phyloP scores from a whole-genome alignment of 2,329 filamentous ascomycete species.

The Claviceps fusiformis region DNA sequence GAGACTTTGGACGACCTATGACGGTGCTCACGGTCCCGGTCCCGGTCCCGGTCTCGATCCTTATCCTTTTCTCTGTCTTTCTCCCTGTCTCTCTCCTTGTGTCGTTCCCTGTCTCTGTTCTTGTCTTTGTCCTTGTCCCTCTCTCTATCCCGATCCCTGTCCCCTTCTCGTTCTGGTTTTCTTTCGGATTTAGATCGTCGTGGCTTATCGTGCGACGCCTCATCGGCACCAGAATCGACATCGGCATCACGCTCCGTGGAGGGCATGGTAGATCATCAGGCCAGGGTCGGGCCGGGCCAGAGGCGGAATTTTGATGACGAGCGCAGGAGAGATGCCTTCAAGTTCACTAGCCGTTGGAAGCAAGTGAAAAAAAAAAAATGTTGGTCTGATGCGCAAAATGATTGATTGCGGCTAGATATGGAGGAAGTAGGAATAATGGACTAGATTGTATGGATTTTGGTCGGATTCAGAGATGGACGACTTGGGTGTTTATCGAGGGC shows the following conservation, averaged over 20 bases:
- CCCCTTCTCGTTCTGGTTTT: constrained; percentile 12
- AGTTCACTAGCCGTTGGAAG: background rate
- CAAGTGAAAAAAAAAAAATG: background rate
- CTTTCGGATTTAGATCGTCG: constrained; percentile 26
- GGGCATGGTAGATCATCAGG: constrained; percentile 24
- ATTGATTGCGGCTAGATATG: background rate
- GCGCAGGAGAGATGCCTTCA: background rate
- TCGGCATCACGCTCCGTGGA: constrained; percentile 29
- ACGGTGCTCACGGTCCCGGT: constrained; percentile 17
- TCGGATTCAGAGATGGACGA: constrained; percentile 1
- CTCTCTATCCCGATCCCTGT: constrained; percentile 16
- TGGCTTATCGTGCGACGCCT: constrained; percentile 26
- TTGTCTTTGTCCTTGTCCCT: background rate
- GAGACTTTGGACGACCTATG: constrained; percentile 28
- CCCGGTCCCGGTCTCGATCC: constrained; percentile 8
- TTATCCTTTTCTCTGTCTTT: background rate
- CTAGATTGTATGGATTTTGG: background rate
- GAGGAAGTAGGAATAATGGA: background rate
- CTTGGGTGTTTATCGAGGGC: background rate
- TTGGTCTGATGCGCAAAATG: background rate
- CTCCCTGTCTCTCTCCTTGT: constrained; percentile 3
- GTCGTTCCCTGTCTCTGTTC: constrained; percentile 13
- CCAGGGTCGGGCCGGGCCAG: background rate
- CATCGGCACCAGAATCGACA: constrained; percentile 19
- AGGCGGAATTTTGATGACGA: background rate